These are phyloP conservation scores for Candida silvicultrix DNA, from an alignment of 805 yeast genomes.

Conservation along the genomic window DNA sequence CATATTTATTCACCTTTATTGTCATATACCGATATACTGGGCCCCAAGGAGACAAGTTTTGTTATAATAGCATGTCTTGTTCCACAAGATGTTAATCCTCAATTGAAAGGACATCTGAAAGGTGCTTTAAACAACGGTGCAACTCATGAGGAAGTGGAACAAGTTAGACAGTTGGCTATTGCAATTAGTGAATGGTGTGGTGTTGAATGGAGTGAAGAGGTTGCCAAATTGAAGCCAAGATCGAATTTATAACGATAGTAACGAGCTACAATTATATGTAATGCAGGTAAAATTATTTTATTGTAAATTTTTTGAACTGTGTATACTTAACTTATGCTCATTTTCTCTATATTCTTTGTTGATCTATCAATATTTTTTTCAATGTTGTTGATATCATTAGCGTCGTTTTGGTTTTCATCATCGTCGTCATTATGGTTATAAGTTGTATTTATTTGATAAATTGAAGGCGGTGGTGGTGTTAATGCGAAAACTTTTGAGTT, in stretches of 20 bases:
- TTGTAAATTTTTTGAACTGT: too few relatives aligned
- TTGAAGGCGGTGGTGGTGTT: constrained; percentile 12
- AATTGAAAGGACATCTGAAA: constrained; percentile 80
- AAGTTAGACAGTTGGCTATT: constrained; percentile 55
- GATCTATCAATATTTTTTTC: not conserved
- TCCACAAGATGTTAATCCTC: constrained; percentile 93
- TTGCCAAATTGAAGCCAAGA: constrained; percentile 21
- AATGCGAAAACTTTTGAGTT: constrained; percentile 7
- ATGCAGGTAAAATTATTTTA: too few relatives aligned
- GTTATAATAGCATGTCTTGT: constrained; percentile 74
- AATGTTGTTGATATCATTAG: not conserved
- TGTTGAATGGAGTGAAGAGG: constrained; percentile 44
- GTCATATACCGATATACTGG: constrained; percentile 56
- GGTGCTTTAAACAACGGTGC: constrained; percentile 85
- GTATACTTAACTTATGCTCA: constrained; percentile 5
- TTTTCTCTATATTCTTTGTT: constrained; percentile 5
- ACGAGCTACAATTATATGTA: too few relatives aligned
- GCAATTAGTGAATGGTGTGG: constrained; percentile 73
- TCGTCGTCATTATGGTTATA: constrained; percentile 2
- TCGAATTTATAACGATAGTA: not conserved
- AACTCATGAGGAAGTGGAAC: constrained; percentile 52
- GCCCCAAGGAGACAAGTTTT: constrained; percentile 66
- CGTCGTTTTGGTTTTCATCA: constrained; percentile 2
- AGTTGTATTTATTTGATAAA: not conserved
- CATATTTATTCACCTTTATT: constrained; percentile 76